Percentiles rank a stretch among this genome's conserved stretches.
Conservation (phyloP, 768 basidiomycete genomes). For the Suillus decipiens region DNA sequence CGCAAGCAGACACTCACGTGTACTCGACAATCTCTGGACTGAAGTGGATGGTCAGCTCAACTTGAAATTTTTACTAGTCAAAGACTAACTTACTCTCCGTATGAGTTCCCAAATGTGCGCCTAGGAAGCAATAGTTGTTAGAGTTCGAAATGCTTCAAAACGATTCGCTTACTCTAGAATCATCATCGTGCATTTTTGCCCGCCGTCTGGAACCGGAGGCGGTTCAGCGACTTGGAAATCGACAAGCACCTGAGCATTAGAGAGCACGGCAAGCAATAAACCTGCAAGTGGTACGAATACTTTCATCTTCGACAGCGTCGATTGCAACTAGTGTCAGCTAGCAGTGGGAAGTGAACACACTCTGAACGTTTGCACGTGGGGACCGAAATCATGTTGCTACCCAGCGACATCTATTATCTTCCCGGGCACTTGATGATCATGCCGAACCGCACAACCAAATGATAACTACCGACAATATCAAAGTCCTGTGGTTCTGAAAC, state of each 20-base stretch:
- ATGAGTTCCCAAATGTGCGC: constrained; percentile 73
- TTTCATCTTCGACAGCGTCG: constrained; percentile 24
- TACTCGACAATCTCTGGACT: constrained; percentile 69
- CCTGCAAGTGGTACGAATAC: constrained; percentile 18
- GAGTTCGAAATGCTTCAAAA: constrained; percentile 5
- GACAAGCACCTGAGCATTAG: constrained; percentile 37
- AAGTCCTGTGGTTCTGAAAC: too few relatives aligned
- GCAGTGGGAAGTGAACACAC: not conserved
- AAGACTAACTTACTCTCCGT: constrained; percentile 51
- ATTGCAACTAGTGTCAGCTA: too few relatives aligned
- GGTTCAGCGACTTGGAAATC: constrained; percentile 78
- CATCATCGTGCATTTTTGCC: constrained; percentile 62
- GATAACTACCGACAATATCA: too few relatives aligned
- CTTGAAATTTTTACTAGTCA: not conserved
- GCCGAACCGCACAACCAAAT: too few relatives aligned
- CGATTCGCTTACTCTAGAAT: constrained; percentile 55
- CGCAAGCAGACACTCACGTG: constrained; percentile 40
- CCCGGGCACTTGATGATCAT: too few relatives aligned
- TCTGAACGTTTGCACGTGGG: not conserved
- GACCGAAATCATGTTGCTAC: not conserved
- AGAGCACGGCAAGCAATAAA: constrained; percentile 13
- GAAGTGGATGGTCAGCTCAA: constrained; percentile 1
- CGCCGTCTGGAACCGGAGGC: constrained; percentile 61
- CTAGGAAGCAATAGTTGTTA: constrained; percentile 32
- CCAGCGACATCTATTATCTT: not conserved